A percentile compares a stretch with the other conserved stretches of the same genome.
These are phyloP conservation scores for Escallonia herrerae DNA, from an alignment of 129 eudicot species.

Conservation along the genomic window DNA sequence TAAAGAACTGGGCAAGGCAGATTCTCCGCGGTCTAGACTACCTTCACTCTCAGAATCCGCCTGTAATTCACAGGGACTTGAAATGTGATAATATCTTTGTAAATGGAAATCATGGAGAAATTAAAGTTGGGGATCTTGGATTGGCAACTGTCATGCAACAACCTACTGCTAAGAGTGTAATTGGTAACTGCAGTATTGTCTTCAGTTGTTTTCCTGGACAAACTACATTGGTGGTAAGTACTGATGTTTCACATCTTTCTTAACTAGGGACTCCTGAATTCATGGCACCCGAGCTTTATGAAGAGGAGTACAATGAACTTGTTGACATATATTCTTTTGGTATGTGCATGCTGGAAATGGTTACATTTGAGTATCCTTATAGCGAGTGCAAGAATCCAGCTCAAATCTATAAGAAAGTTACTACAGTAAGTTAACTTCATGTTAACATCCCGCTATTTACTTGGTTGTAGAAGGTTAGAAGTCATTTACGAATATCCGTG, in stretches of 20 bases:
- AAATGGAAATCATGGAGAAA: conserved; percentile 85
- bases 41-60: conserved; percentile 81
- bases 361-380: conserved; percentile 84
- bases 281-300: conserved; percentile 97
- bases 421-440: conserved; percentile 44
- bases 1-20: conserved; percentile 88
- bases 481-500: not conserved
- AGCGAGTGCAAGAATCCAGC: conserved; percentile 77
- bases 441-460: not conserved
- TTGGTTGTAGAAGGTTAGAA: not conserved
- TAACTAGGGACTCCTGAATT: conserved; percentile 85
- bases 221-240: not conserved
- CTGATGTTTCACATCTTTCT: conserved; percentile 4
- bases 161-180: conserved; percentile 71
- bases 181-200: conserved; percentile 29
- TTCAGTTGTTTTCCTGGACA: not conserved
- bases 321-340: conserved; percentile 92
- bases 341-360: conserved; percentile 93
- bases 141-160: conserved; percentile 70
- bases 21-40: conserved; percentile 66
- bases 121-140: conserved; percentile 89
- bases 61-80: conserved; percentile 71
- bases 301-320: conserved; percentile 83
- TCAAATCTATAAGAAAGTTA: conserved; percentile 79
- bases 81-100: conserved; percentile 91